Evolutionary conservation across 2,329 filamentous ascomycete genomes (phyloP).

Genomic region (Zarea fungicola): DNA sequence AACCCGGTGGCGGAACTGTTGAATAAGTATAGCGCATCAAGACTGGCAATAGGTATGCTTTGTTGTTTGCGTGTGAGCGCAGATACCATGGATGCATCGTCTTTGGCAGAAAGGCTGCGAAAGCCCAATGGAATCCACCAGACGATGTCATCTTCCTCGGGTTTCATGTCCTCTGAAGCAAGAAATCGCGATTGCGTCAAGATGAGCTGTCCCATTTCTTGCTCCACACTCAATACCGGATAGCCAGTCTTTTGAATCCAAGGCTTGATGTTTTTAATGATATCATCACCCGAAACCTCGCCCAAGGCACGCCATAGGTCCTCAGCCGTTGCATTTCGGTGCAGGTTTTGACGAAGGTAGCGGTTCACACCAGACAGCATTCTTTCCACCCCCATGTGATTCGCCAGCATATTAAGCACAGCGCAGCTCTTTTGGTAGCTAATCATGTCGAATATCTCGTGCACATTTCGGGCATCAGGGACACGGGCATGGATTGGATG

Average conservation of each 20-base stretch:
- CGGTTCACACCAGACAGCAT: slow-evolving; percentile 88
- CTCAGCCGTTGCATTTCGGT: slow-evolving; percentile 84
- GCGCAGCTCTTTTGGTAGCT: slow-evolving; percentile 97
- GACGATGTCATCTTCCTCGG: slow-evolving; percentile 81
- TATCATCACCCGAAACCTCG: slow-evolving; percentile 87
- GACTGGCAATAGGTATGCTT: slow-evolving; percentile 68
- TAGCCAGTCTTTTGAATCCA: slow-evolving; percentile 97
- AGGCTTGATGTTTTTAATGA: slow-evolving; percentile 87
- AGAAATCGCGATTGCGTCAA: slow-evolving; percentile 95
- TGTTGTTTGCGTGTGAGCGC: slow-evolving; percentile 53
- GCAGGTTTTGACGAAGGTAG: slow-evolving; percentile 95
- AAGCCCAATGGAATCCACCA: slow-evolving; percentile 90
- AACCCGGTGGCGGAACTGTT: slow-evolving; percentile 85
- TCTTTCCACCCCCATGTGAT: slow-evolving; percentile 86
- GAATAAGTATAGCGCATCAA: slow-evolving; percentile 83
- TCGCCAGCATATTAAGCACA: slow-evolving; percentile 94
- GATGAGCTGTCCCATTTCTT: slow-evolving; percentile 64
- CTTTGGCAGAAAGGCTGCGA: slow-evolving; percentile 74
- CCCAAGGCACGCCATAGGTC: slow-evolving; percentile 87
- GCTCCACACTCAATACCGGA: slow-evolving; percentile 80
- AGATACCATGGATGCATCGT: slow-evolving; percentile 60
- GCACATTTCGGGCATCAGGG: slow-evolving; percentile 91
- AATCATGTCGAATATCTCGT: slow-evolving; percentile 97
- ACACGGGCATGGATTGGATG: slow-evolving; percentile 95
- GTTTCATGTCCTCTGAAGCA: slow-evolving; percentile 84